A percentile compares a stretch with the other conserved stretches of the same genome.
Conservation (phyloP, 192 early-diverging fungal species). For the Backusella australiensis region DNA sequence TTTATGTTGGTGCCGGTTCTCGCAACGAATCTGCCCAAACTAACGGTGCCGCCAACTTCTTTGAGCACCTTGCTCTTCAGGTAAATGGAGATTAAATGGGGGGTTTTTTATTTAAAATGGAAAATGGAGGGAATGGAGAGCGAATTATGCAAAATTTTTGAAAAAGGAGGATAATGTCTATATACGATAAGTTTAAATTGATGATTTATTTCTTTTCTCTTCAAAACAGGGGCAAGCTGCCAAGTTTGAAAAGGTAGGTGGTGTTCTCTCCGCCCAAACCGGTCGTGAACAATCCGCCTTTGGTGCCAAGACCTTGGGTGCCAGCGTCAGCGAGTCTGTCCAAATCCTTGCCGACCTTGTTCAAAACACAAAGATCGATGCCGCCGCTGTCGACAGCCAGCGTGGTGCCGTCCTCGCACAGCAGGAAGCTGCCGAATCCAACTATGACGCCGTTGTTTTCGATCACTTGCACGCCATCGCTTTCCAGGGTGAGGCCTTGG, state of each 20-base stretch:
- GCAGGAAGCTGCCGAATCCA: constrained; percentile 82
- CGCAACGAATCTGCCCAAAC: constrained; percentile 76
- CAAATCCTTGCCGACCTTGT: constrained; percentile 93
- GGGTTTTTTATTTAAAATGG: background rate
- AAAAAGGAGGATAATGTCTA: background rate
- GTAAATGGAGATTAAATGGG: constrained; percentile 33
- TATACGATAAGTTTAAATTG: background rate
- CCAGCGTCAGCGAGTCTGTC: constrained; percentile 78
- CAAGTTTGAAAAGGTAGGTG: constrained; percentile 94
- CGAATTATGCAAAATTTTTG: background rate
- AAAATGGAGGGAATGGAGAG: background rate
- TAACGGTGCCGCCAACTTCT: constrained; percentile 95
- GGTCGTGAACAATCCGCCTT: constrained; percentile 98
- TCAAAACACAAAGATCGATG: constrained; percentile 82
- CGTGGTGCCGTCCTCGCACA: constrained; percentile 92
- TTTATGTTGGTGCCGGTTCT: constrained; percentile 86
- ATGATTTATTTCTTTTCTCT: background rate
- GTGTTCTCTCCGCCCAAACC: constrained; percentile 94
- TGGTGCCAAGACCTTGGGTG: constrained; percentile 90
- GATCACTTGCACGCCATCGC: constrained; percentile 96
- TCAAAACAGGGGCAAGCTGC: constrained; percentile 17
- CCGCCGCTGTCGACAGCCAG: constrained; percentile 87
- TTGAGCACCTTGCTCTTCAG: constrained; percentile 99
- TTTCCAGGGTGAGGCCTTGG: constrained; percentile 87
- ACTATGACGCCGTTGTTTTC: constrained; percentile 96